Evolutionary conservation across 176 grass and related monocot genomes (phyloP).

Genomic region (Cenchrus americanus): DNA sequence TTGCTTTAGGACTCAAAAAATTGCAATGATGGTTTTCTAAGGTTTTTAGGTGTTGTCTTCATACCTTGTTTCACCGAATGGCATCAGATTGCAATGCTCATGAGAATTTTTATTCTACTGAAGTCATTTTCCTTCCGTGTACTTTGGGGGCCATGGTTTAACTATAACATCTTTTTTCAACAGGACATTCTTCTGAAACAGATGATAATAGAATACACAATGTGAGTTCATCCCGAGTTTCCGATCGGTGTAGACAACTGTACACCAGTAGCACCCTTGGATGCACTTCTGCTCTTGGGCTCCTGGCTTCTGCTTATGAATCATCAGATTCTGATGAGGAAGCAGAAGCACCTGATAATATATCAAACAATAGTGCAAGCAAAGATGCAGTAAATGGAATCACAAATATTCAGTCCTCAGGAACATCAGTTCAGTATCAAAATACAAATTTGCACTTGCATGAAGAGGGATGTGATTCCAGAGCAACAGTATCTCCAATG

Average conservation of each 20-base stretch:
- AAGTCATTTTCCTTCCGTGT: slow-evolving; percentile 25
- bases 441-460: slow-evolving; percentile 35
- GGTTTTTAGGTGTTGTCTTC: neutral
- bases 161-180: slow-evolving; percentile 30
- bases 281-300: slow-evolving; percentile 71
- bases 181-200: slow-evolving; percentile 51
- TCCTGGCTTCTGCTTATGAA: slow-evolving; percentile 88
- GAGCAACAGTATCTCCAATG: slow-evolving; percentile 27
- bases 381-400: slow-evolving; percentile 44
- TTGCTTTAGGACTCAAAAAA: neutral
- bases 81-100: slow-evolving; percentile 16
- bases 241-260: slow-evolving; percentile 54
- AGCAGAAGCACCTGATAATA: slow-evolving; percentile 49
- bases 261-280: slow-evolving; percentile 46
- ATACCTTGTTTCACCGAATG: neutral
- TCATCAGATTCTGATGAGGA: slow-evolving; percentile 82
- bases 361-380: slow-evolving; percentile 37
- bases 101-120: neutral
- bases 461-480: slow-evolving; percentile 45
- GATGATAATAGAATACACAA: slow-evolving; percentile 33
- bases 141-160: slow-evolving; percentile 11
- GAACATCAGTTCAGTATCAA: slow-evolving; percentile 31
- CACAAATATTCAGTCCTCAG: slow-evolving; percentile 21
- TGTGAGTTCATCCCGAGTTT: slow-evolving; percentile 55
- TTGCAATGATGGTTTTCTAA: neutral